A percentile compares a stretch with the other conserved stretches of the same genome.
Evolutionary conservation across 352 stramenopile genomes (phyloP).

Genomic region (Phytophthora quininea): DNA sequence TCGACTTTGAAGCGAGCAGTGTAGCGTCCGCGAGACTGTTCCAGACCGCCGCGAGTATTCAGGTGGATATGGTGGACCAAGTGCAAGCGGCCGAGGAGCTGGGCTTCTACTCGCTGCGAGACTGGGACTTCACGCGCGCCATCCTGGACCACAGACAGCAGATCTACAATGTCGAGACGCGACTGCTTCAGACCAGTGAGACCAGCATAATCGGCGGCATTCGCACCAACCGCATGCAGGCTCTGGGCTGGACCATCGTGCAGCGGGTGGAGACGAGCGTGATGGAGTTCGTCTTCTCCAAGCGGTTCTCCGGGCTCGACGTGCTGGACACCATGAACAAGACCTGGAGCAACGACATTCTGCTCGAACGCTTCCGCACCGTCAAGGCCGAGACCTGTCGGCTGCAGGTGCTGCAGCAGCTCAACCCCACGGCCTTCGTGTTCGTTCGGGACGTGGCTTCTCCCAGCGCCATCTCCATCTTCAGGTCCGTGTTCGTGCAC

Average conservation of each 20-base stretch:
- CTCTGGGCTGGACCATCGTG: conserved; percentile 41
- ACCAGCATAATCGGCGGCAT: neutral
- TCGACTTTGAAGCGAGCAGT: conserved; percentile 31
- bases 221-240: conserved; percentile 19
- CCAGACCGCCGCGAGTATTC: neutral
- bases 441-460: conserved; percentile 40
- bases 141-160: conserved; percentile 34
- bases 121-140: conserved; percentile 32
- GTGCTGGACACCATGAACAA: conserved; percentile 35
- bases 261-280: conserved; percentile 26
- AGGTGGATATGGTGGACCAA: conserved; percentile 20
- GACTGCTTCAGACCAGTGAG: conserved; percentile 15
- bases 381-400: conserved; percentile 36
- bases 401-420: conserved; percentile 36
- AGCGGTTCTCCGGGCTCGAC: conserved; percentile 34
- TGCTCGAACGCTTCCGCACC: conserved; percentile 31
- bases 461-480: conserved; percentile 29
- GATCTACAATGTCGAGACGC: conserved; percentile 23
- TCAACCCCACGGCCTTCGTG: conserved; percentile 30
- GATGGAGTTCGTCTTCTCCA: conserved; percentile 43
- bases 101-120: conserved; percentile 30
- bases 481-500: conserved; percentile 40
- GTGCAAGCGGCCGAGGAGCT: conserved; percentile 27
- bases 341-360: conserved; percentile 35
- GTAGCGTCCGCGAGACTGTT: neutral